Conservation (phyloP, 805 yeast species). For the Myxozyma kluyveri region DNA sequence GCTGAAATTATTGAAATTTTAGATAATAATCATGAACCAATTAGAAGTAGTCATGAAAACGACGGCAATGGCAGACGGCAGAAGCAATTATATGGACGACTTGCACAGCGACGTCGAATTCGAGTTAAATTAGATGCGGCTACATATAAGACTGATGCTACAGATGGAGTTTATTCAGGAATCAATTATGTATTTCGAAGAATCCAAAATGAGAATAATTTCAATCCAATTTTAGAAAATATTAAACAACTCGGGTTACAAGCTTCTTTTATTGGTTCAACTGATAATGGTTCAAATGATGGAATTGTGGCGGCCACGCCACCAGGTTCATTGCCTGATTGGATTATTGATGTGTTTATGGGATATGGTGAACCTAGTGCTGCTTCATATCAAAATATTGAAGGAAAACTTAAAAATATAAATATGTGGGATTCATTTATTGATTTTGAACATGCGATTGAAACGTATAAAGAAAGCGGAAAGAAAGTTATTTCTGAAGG, state of each 20-base stretch:
- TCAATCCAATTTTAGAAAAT: conserved; percentile 31
- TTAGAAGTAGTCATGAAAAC: conserved; percentile 2
- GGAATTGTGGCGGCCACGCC: conserved; percentile 16
- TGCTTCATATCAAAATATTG: conserved; percentile 17
- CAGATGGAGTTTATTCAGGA: conserved; percentile 14
- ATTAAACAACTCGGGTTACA: conserved; percentile 8
- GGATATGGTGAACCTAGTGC: conserved; percentile 37
- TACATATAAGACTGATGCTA: conserved; percentile 2
- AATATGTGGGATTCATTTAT: conserved; percentile 34
- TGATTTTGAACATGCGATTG: conserved; percentile 31
- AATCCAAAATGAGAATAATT: conserved; percentile 28
- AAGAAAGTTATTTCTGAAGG: conserved; percentile 19
- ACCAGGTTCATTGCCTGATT: conserved; percentile 39
- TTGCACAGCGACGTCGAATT: conserved; percentile 24
- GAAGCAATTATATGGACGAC: conserved; percentile 14
- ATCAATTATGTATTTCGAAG: conserved; percentile 37
- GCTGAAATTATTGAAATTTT: conserved; percentile 34
- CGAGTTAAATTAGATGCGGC: conserved; percentile 33
- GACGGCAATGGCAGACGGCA: conserved; percentile 10
- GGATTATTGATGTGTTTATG: conserved; percentile 40
- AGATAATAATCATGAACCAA: conserved; percentile 29
- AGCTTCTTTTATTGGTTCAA: background rate
- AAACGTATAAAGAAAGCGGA: conserved; percentile 17
- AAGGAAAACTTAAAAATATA: conserved; percentile 20
- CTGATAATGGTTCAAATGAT: background rate